Conservation (phyloP, 495 filamentous ascomycete species). For the Penicillium cinerascens region DNA sequence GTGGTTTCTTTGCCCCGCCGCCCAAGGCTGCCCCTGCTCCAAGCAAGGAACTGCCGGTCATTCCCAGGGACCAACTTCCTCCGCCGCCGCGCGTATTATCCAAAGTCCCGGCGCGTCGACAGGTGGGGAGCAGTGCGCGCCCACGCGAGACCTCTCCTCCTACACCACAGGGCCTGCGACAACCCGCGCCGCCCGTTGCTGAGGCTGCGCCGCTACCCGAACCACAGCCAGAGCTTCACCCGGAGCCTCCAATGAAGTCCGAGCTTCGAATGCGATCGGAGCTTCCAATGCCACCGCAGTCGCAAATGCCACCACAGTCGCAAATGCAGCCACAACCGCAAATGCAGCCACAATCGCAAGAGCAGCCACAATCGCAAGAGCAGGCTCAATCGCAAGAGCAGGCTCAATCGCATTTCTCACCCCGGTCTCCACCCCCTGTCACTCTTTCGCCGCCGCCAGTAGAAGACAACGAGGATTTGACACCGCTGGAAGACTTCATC, state of each 20-base stretch:
- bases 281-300: neutral
- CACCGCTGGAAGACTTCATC: conserved; percentile 38
- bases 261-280: neutral
- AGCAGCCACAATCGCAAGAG: no score
- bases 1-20: conserved; percentile 3
- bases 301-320: conserved; percentile 3
- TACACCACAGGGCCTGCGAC: conserved; percentile 5
- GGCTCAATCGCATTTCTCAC: neutral
- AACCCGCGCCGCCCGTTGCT: neutral
- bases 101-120: conserved; percentile 9
- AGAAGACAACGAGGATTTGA: conserved; percentile 14
- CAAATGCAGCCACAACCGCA: neutral
- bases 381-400: neutral
- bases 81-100: conserved; percentile 8
- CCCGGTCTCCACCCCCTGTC: neutral
- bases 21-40: conserved; percentile 19
- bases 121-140: conserved; percentile 6
- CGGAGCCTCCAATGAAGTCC: neutral
- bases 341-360: no score
- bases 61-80: conserved; percentile 19
- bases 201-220: neutral
- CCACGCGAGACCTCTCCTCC: neutral
- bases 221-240: neutral
- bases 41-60: conserved; percentile 34
- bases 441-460: neutral